These are phyloP conservation scores for Termitomyces sp. DNA, from an alignment of 768 basidiomycete genomes.

Conservation along the genomic window DNA sequence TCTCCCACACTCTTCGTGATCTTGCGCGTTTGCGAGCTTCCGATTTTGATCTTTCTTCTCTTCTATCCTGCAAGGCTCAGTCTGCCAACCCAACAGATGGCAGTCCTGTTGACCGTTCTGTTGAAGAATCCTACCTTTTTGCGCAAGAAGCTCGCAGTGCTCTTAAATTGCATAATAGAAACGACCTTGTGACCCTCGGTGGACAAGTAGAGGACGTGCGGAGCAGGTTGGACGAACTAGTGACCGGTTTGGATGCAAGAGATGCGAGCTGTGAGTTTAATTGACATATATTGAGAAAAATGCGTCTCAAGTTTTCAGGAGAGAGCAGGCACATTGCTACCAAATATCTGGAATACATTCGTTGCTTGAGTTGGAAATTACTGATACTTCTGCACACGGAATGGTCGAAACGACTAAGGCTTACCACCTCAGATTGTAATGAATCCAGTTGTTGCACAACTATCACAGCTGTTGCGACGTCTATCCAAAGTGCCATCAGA, in stretches of 20 bases:
- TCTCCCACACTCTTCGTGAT: constrained; percentile 63
- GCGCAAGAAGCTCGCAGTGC: constrained; percentile 51
- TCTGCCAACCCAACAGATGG: constrained; percentile 15
- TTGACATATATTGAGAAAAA: background rate
- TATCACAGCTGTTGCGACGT: background rate
- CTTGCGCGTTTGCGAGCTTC: constrained; percentile 68
- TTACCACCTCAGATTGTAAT: no score
- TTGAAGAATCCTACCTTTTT: constrained; percentile 58
- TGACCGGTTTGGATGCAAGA: constrained; percentile 24
- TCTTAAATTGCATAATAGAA: constrained; percentile 49
- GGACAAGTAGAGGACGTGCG: constrained; percentile 53
- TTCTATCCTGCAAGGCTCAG: constrained; percentile 17
- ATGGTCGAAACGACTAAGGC: background rate
- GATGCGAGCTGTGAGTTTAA: constrained; percentile 5
- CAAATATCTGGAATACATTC: background rate
- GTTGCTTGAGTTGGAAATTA: background rate
- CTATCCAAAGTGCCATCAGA: background rate
- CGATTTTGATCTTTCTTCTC: constrained; percentile 31
- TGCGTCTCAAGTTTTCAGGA: background rate
- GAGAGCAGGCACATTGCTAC: background rate
- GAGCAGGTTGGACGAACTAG: constrained; percentile 51
- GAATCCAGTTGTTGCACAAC: background rate
- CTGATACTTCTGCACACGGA: background rate
- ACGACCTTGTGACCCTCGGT: constrained; percentile 51
- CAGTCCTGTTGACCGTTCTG: constrained; percentile 27